These are phyloP conservation scores for Aspergillus nomiae DNA, from an alignment of 2,329 filamentous ascomycete species.

Conservation along the genomic window DNA sequence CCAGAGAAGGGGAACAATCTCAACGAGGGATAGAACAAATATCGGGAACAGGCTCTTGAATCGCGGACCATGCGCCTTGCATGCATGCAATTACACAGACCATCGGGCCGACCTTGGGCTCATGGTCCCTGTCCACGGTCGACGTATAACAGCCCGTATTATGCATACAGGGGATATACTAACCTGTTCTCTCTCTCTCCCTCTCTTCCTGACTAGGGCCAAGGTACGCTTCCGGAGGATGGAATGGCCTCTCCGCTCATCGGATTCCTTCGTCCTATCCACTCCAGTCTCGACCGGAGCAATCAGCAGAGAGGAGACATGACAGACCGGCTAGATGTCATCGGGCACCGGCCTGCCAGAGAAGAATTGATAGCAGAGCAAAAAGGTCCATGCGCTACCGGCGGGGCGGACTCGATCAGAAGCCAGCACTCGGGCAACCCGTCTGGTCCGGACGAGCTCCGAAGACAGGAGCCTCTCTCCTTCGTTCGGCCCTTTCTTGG, in stretches of 20 bases:
- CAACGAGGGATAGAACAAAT: background rate
- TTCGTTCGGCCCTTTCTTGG: background rate
- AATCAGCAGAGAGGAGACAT: background rate
- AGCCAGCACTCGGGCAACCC: slow-evolving; percentile 18
- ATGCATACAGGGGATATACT: background rate
- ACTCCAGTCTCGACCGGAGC: slow-evolving; percentile 3
- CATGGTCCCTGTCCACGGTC: background rate
- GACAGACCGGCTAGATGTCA: background rate
- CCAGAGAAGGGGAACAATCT: background rate
- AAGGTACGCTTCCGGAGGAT: background rate
- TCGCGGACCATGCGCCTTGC: background rate
- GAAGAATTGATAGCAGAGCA: background rate
- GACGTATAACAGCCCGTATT: background rate
- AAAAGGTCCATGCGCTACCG: slow-evolving; percentile 7
- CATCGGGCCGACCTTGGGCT: slow-evolving; percentile 5
- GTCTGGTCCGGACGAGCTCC: slow-evolving; percentile 22
- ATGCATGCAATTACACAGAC: slow-evolving; percentile 7
- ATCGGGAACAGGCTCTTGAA: background rate
- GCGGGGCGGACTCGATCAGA: slow-evolving; percentile 20
- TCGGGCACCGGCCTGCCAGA: slow-evolving; percentile 2
- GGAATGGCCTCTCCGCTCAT: slow-evolving; percentile 10
- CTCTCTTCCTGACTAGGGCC: background rate
- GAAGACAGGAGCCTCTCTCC: slow-evolving; percentile 3
- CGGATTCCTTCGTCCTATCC: slow-evolving; percentile 3
- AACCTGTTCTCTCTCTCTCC: background rate